Conservation (phyloP, 2,329 filamentous ascomycete genomes). For the Cadophora sp. region DNA sequence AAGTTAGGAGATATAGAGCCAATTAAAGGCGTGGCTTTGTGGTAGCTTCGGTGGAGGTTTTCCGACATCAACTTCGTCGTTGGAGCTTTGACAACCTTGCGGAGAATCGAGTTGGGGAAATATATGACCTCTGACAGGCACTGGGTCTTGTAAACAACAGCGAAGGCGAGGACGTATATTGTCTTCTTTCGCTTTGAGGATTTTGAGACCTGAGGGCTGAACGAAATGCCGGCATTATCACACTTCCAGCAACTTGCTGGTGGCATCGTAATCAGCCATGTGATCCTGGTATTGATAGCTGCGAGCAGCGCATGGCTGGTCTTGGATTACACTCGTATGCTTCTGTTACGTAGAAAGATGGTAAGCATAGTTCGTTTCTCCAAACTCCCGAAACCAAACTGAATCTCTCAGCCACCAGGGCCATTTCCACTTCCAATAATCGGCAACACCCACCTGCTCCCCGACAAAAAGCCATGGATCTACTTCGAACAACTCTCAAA, state of each 20-base stretch:
- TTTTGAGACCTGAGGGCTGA: background rate
- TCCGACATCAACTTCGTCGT: background rate
- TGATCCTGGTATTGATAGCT: constrained; percentile 12
- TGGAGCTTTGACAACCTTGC: background rate
- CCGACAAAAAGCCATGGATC: constrained; percentile 37
- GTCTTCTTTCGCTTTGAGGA: no score
- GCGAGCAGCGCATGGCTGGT: constrained; percentile 15
- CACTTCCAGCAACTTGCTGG: constrained; percentile 17
- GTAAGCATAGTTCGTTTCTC: background rate
- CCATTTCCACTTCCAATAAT: constrained; percentile 36
- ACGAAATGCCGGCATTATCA: background rate
- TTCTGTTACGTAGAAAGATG: constrained; percentile 23
- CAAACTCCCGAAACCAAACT: constrained; percentile 24
- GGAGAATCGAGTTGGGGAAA: background rate
- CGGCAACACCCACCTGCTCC: constrained; percentile 33
- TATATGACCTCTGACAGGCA: background rate
- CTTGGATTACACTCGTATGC: constrained; percentile 23
- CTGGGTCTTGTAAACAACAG: no score
- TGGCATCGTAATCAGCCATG: background rate
- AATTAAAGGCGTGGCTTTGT: background rate
- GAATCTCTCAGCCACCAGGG: constrained; percentile 33
- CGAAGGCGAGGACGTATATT: no score
- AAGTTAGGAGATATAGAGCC: background rate
- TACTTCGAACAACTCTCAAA: constrained; percentile 35
- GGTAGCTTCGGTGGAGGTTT: background rate